Conservation (phyloP, 306 rosid genomes). For the Pyrus bretschneideri region DNA sequence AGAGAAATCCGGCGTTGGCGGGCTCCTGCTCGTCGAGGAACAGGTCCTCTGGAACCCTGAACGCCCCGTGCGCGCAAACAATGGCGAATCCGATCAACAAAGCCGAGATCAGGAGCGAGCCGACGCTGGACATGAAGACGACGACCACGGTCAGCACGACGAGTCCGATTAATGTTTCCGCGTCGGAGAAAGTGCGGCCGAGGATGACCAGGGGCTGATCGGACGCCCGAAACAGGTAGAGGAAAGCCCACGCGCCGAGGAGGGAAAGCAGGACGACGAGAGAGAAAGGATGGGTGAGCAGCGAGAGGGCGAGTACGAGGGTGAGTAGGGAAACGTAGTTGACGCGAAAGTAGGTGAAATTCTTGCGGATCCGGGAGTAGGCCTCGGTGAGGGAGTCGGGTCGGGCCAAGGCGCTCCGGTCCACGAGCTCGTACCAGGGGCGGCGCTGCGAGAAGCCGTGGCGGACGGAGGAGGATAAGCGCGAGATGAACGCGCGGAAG, state of each 20-base stretch:
- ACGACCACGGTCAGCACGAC: slow-evolving; percentile 59
- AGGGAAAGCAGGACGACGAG: slow-evolving; percentile 72
- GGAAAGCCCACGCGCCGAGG: slow-evolving; percentile 72
- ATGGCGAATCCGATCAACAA: slow-evolving; percentile 62
- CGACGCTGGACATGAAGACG: slow-evolving; percentile 74
- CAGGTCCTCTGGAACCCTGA: slow-evolving; percentile 82
- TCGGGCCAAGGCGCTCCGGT: slow-evolving; percentile 53
- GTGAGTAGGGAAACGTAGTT: slow-evolving; percentile 62
- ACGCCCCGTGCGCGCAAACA: slow-evolving; percentile 75
- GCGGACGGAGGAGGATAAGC: slow-evolving; percentile 59
- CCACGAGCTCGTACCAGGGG: slow-evolving; percentile 79
- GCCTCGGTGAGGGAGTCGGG: slow-evolving; percentile 82
- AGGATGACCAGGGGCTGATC: slow-evolving; percentile 74
- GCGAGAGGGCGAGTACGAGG: slow-evolving; percentile 65
- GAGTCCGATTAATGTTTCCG: slow-evolving; percentile 64
- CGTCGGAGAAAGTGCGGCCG: slow-evolving; percentile 76
- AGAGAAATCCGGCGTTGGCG: slow-evolving; percentile 56
- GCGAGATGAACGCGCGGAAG: slow-evolving; percentile 74
- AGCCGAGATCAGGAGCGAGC: slow-evolving; percentile 85
- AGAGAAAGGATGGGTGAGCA: slow-evolving; percentile 75
- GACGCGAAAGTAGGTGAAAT: slow-evolving; percentile 76
- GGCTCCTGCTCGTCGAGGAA: slow-evolving; percentile 92
- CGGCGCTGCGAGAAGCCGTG: slow-evolving; percentile 79
- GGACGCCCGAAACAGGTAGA: slow-evolving; percentile 73
- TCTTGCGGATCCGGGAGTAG: slow-evolving; percentile 88